Percentiles rank a stretch among this genome's conserved stretches.
phyloP scores from a whole-genome alignment of 768 basidiomycete genomes.

The Naematelia encephala region DNA sequence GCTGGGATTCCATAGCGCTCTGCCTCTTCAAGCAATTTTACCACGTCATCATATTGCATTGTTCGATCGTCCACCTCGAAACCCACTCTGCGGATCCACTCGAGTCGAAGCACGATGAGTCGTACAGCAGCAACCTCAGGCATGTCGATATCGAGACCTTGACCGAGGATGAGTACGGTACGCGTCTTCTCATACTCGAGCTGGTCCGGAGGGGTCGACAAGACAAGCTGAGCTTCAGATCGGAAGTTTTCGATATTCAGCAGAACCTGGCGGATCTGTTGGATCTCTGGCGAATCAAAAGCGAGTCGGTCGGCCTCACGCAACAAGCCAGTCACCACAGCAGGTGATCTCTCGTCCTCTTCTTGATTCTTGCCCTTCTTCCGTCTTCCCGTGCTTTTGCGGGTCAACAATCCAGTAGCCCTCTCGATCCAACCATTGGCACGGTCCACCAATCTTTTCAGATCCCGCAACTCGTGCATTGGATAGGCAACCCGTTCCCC shows the following conservation, averaged over 20 bases:
- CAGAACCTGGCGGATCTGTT: conserved; percentile 38
- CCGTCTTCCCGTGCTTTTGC: conserved; percentile 34
- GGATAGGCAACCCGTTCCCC: conserved; percentile 79
- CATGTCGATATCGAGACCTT: conserved; percentile 70
- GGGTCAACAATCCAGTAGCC: conserved; percentile 24
- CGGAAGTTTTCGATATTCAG: conserved; percentile 38
- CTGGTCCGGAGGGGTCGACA: conserved; percentile 28
- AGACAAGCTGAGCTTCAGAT: conserved; percentile 32
- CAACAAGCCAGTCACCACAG: conserved; percentile 68
- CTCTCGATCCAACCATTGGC: conserved; percentile 87
- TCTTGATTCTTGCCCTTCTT: conserved; percentile 35
- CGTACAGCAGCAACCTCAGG: conserved; percentile 74
- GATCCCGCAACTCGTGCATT: conserved; percentile 65
- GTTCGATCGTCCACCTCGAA: conserved; percentile 67
- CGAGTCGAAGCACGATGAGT: conserved; percentile 74
- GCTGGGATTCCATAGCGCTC: conserved; percentile 62
- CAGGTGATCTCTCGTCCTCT: conserved; percentile 59
- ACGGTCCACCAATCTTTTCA: conserved; percentile 73
- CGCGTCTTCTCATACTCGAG: conserved; percentile 35
- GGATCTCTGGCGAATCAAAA: conserved; percentile 78
- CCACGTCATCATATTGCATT: conserved; percentile 72
- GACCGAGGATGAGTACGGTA: conserved; percentile 35
- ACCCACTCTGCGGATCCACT: conserved; percentile 67
- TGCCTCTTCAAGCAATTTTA: conserved; percentile 67
- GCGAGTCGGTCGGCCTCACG: conserved; percentile 71